Base-by-base conservation (phyloP, 2,329 filamentous ascomycete genomes). In the Chaetomium strumarium region DNA sequence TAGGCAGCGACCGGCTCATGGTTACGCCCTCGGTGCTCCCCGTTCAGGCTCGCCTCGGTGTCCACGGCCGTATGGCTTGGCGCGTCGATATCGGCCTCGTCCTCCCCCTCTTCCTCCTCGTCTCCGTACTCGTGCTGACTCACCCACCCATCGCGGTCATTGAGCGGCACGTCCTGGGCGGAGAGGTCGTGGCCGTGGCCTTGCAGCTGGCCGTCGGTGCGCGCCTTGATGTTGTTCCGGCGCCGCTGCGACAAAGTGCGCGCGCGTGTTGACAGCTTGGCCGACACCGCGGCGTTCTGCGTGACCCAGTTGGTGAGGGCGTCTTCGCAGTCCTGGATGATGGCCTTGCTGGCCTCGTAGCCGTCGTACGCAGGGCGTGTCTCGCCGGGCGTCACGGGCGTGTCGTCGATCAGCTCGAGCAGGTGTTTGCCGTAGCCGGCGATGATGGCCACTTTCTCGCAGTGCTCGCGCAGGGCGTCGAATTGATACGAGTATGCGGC, bases 261-360 rank as follows among this genome's bases (percentile, higher is more conserved):
- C 38, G 92, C 84, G 55, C 93, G 89, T 16, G 85, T 87, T 5
- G 90, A 96, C 45, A 99, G 83, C 69, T 89, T 91, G 59, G 91
- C 85, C 52, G 80, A 86, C 62, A 99, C 90, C 42, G 89, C 85
- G 6, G 93, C 92, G 66, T 95, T 93, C 64, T 90, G 85, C 53
- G 84, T 81, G 37, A 97, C 90, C 93, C 93, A 99, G 77, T 96
- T 96, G 69, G 90, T 96, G 56, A 99, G 84, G 1, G 93, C 82
- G 68, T 97, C 91, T 73, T 99, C 93, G 70, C 93, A 99, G 72
- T 99, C 93, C 75, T 99, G 93, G 66, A 99, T 97, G 72, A 99
- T 97, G 59, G 88, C 92, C 75, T 96, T 97, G 80, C 89, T 95
- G 57, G 91, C 91, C 70, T 99, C 93, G 68, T 99, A 99, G 57